phyloP scores from a whole-genome alignment of 129 eudicot species.

The Rutidosis leptorrhynchoides region DNA sequence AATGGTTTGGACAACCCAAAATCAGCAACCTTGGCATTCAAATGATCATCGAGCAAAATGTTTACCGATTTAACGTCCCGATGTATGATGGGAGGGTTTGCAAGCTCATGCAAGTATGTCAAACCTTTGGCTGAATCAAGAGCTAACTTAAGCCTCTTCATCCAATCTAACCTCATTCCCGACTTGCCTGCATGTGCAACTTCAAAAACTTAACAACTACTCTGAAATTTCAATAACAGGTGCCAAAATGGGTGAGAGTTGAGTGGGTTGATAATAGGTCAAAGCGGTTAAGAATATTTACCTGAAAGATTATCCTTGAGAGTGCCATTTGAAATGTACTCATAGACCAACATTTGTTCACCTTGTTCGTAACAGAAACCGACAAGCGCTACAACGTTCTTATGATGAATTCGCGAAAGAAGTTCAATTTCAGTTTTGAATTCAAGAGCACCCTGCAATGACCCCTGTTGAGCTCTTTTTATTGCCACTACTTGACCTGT shows the following conservation, averaged over 20 bases:
- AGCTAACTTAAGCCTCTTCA: slow-evolving; percentile 50
- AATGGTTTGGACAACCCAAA: slow-evolving; percentile 75
- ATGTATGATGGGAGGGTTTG: slow-evolving; percentile 88
- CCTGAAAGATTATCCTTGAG: slow-evolving; percentile 4
- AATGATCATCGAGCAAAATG: slow-evolving; percentile 57
- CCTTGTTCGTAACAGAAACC: slow-evolving; percentile 81
- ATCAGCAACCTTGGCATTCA: slow-evolving; percentile 85
- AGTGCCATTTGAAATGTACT: slow-evolving; percentile 42
- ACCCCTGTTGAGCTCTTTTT: slow-evolving; percentile 40
- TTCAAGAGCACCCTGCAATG: slow-evolving; percentile 66
- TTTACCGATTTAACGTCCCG: slow-evolving; percentile 79
- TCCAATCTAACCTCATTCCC: background rate
- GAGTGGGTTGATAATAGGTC: background rate
- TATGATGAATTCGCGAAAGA: slow-evolving; percentile 68
- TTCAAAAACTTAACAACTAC: background rate
- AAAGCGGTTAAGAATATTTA: background rate
- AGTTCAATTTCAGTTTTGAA: slow-evolving; percentile 81
- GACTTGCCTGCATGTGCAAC: background rate
- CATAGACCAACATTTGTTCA: slow-evolving; percentile 73
- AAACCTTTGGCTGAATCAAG: slow-evolving; percentile 77
- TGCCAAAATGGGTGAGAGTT: background rate
- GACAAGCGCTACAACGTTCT: slow-evolving; percentile 62
- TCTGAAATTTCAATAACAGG: too few species aligned
- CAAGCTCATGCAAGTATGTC: slow-evolving; percentile 78
- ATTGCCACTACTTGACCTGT: slow-evolving; percentile 38